phyloP scores from a whole-genome alignment of 768 basidiomycete species.

The Glaciozyma antarctica region DNA sequence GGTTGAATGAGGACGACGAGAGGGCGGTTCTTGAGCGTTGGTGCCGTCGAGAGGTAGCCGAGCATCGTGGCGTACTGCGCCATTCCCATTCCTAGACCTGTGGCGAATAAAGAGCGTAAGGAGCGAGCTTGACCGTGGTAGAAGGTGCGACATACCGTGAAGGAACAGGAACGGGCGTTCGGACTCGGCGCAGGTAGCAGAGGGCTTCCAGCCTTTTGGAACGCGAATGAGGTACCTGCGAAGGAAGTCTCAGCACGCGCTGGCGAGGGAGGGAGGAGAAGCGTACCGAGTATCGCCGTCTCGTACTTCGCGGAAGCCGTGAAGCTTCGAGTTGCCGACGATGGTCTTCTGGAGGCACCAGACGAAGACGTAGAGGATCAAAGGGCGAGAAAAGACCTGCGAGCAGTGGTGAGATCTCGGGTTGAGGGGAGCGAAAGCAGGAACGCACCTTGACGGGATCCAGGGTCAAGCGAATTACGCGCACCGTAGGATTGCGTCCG shows the following conservation, averaged over 20 bases:
- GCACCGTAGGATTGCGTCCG: constrained; percentile 32
- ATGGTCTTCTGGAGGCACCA: constrained; percentile 16
- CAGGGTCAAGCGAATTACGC: constrained; percentile 61
- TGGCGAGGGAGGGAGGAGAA: constrained; percentile 46
- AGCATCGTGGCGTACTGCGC: constrained; percentile 52
- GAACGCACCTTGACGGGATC: constrained; percentile 57
- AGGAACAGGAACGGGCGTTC: constrained; percentile 64
- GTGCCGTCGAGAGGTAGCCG: constrained; percentile 47
- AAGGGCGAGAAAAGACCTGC: constrained; percentile 50
- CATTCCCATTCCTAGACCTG: constrained; percentile 62
- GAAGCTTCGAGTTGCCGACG: constrained; percentile 10
- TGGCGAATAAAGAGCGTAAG: no score
- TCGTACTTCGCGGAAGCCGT: constrained; percentile 23
- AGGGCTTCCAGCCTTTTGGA: constrained; percentile 57
- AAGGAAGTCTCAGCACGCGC: no score
- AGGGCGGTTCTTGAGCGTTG: constrained; percentile 55
- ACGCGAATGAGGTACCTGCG: constrained; percentile 58
- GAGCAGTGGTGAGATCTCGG: no score
- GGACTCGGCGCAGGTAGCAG: constrained; percentile 39
- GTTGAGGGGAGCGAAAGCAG: no score
- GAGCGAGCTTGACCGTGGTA: no score
- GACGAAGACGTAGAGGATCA: constrained; percentile 43
- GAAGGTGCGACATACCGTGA: constrained; percentile 51
- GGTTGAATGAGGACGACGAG: constrained; percentile 71
- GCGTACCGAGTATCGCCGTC: constrained; percentile 42